Conservation (phyloP, 176 grass and related monocot species). For the Oryza australiensis region DNA sequence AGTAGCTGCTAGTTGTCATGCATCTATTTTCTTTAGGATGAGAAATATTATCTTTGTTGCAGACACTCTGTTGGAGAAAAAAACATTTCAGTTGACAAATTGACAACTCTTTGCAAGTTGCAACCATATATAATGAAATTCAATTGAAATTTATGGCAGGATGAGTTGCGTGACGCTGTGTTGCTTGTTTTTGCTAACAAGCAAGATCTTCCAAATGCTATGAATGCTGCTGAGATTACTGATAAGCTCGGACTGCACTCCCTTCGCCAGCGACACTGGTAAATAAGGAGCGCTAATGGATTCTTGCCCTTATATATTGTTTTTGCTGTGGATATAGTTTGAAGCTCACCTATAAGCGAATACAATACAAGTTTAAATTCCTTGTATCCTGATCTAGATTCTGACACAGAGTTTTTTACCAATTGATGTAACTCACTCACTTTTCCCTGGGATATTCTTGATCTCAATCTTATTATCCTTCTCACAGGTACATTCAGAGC, state of each 20-base stretch:
- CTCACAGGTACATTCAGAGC: conserved; percentile 57
- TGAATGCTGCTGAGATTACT: conserved; percentile 40
- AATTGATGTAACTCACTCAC: background rate
- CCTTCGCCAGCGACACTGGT: conserved; percentile 38
- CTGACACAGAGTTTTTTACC: background rate
- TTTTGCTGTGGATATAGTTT: background rate
- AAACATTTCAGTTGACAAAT: background rate
- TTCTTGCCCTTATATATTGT: background rate
- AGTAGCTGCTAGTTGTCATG: background rate
- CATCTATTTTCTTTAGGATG: background rate
- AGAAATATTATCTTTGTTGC: background rate
- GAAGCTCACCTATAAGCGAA: background rate
- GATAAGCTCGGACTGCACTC: conserved; percentile 41
- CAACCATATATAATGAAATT: background rate
- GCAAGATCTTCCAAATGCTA: conserved; percentile 45
- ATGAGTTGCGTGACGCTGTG: conserved; percentile 30
- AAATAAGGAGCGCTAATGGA: background rate
- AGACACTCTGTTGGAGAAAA: background rate
- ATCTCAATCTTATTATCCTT: background rate
- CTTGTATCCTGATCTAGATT: background rate
- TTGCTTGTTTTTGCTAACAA: conserved; percentile 41
- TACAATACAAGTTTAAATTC: background rate
- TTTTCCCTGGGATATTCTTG: background rate
- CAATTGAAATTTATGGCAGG: conserved; percentile 22
- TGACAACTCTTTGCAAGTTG: background rate